Evolutionary conservation across 75 land plant species (phyloP).

Genomic region (Picea glauca): DNA sequence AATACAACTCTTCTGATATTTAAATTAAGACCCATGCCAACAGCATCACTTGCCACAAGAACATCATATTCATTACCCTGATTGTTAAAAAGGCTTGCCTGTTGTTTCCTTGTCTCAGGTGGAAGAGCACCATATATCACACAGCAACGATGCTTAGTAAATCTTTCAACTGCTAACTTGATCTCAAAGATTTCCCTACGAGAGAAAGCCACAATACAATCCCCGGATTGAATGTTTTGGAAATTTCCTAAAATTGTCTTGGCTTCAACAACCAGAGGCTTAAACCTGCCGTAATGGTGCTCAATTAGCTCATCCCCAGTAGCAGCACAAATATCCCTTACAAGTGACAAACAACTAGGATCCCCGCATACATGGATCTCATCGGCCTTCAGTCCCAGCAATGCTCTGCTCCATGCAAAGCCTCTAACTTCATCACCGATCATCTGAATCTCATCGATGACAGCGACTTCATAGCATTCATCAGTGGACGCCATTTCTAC

Average conservation of each 20-base stretch:
- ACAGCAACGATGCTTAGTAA: constrained; percentile 86
- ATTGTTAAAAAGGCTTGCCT: constrained; percentile 88
- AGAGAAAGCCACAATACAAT: constrained; percentile 95
- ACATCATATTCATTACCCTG: constrained; percentile 87
- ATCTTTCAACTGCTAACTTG: constrained; percentile 81
- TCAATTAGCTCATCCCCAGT: constrained; percentile 87
- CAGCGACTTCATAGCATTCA: constrained; percentile 79
- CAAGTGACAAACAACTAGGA: constrained; percentile 77
- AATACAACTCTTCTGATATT: constrained; percentile 90
- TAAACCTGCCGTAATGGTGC: constrained; percentile 78
- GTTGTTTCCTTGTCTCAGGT: constrained; percentile 92
- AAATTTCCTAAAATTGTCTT: constrained; percentile 74
- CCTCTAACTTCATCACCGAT: constrained; percentile 80
- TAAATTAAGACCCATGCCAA: constrained; percentile 98
- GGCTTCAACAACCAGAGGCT: constrained; percentile 82
- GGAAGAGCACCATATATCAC: constrained; percentile 97
- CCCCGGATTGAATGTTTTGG: constrained; percentile 70
- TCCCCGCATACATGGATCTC: constrained; percentile 98
- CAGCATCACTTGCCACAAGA: constrained; percentile 97
- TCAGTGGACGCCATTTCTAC: constrained; percentile 87
- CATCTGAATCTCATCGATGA: constrained; percentile 96
- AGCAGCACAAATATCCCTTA: constrained; percentile 61
- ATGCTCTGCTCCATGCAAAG: constrained; percentile 93
- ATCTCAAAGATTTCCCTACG: constrained; percentile 93
- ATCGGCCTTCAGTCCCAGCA: constrained; percentile 91